Base-by-base conservation (phyloP, 2,329 filamentous ascomycete species). In the Niveomyces coronatus region DNA sequence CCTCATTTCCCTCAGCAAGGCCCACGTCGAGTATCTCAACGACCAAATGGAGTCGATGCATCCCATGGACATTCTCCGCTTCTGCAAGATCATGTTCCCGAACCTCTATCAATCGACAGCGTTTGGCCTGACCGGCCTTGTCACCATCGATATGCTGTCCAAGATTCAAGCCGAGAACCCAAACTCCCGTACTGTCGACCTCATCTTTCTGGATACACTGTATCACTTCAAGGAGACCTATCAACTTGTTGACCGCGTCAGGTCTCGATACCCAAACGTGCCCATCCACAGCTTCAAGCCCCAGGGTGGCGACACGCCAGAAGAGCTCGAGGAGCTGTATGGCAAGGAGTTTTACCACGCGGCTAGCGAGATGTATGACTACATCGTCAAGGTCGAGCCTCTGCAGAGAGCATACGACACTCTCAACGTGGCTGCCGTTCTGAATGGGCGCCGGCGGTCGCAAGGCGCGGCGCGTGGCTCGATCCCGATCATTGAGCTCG, bases 311-410 rank as follows among this genome's bases (percentile, higher is more conserved):
- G 73, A 82, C 40, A 87, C 73, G 0, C 71, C 74, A 14, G 74
- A 74, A 36, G 81, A 94, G 47, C 95, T 98, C 54, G 82, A 86
- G 57, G 67, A 73, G 44, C 80, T 77, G 53, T 86, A 95, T 56
- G 91, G 91, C 53, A 70, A 80, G 56, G 76, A 77, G 48, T 67
- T 96, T 33, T 98, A 88, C 79, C 83, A 94, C 57, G 75, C 69
- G 22, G 82, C 91, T 47, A 74, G 87, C 35, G 85, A 95, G 54
- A 74, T 89, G 53, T 98, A 98, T 64, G 91, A 98, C 71, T 96
- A 85, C 72, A 71, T 91, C 45, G 91, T 88, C 65, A 98, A 98
- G 70, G 91, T 98, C 34, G 91, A 98, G 69, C 91, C 91, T 13
- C 85, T 88, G 39, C 81, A 94, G 64, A 79, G 91, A 44, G 86